phyloP scores from a whole-genome alignment of 2,329 filamentous ascomycete genomes.

The Alternaria triticina region DNA sequence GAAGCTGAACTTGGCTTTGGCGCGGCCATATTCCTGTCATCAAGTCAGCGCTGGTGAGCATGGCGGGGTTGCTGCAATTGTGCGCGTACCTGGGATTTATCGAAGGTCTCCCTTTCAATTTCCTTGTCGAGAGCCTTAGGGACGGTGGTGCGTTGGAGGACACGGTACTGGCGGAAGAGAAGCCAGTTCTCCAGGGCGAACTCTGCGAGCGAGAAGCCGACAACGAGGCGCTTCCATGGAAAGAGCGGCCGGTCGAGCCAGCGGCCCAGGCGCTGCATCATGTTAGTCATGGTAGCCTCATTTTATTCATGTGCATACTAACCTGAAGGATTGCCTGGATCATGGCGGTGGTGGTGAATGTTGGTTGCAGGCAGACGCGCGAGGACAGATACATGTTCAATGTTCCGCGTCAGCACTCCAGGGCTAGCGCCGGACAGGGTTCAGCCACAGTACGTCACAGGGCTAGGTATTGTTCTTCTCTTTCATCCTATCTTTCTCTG shows the following conservation, averaged over 20 bases:
- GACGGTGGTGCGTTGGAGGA: constrained; percentile 78
- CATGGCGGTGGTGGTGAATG: constrained; percentile 31
- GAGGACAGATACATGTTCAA: constrained; percentile 29
- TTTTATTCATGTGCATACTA: neutral
- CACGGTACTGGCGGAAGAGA: constrained; percentile 85
- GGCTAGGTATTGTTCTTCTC: neutral
- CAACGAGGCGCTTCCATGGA: constrained; percentile 96
- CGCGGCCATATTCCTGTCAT: constrained; percentile 79
- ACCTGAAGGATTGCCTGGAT: constrained; percentile 48
- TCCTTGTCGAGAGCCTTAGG: constrained; percentile 89
- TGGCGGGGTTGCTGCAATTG: neutral
- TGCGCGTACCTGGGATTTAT: constrained; percentile 75
- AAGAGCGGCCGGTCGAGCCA: constrained; percentile 90
- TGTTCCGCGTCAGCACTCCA: constrained; percentile 4
- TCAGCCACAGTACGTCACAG: neutral
- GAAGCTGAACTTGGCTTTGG: constrained; percentile 90
- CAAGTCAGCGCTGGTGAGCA: constrained; percentile 21
- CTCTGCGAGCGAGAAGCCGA: constrained; percentile 92
- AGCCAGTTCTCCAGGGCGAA: constrained; percentile 90
- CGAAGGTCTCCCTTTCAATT: constrained; percentile 86
- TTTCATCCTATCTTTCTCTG: neutral
- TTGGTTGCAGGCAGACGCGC: constrained; percentile 16
- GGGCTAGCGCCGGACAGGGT: constrained; percentile 14
- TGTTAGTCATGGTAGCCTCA: constrained; percentile 17
- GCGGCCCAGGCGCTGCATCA: constrained; percentile 70